Evolutionary conservation across 2,329 filamentous ascomycete genomes (phyloP).

Genomic region (Phaeosphaeriaceae sp.): DNA sequence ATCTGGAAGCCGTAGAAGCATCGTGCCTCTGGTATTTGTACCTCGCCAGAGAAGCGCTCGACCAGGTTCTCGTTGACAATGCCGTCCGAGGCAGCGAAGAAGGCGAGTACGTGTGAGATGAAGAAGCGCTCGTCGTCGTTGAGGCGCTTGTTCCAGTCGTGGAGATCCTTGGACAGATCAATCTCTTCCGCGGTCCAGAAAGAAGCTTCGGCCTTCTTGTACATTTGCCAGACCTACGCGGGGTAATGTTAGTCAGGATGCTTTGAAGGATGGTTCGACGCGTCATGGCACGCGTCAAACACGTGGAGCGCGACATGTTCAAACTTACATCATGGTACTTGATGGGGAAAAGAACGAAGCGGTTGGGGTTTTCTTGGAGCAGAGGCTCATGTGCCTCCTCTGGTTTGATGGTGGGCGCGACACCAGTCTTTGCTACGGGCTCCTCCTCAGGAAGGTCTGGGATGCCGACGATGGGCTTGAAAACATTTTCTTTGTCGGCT

Average conservation of each 20-base stretch:
- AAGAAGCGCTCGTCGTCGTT: slow-evolving; percentile 98
- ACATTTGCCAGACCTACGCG: slow-evolving; percentile 97
- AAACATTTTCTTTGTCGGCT: slow-evolving; percentile 83
- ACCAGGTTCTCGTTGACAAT: slow-evolving; percentile 99
- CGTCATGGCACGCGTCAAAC: slow-evolving; percentile 61
- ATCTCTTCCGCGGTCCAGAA: slow-evolving; percentile 99
- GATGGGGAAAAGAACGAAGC: slow-evolving; percentile 98
- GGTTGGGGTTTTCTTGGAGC: slow-evolving; percentile 91
- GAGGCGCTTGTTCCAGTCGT: slow-evolving; percentile 98
- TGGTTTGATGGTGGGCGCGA: slow-evolving; percentile 61
- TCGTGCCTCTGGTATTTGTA: slow-evolving; percentile 95
- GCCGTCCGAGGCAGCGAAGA: slow-evolving; percentile 98
- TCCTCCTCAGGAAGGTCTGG: slow-evolving; percentile 50
- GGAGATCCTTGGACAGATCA: slow-evolving; percentile 96
- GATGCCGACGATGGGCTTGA: slow-evolving; percentile 62
- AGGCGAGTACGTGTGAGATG: slow-evolving; percentile 96
- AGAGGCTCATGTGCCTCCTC: slow-evolving; percentile 87
- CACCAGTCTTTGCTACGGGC: slow-evolving; percentile 59
- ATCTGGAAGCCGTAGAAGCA: slow-evolving; percentile 99
- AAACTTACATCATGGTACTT: slow-evolving; percentile 96
- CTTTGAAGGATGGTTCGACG: slow-evolving; percentile 57
- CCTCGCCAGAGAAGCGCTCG: slow-evolving; percentile 95
- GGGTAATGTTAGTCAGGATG: slow-evolving; percentile 37
- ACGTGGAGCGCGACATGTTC: slow-evolving; percentile 1
- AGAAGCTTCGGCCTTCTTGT: slow-evolving; percentile 99